Base-by-base conservation (phyloP, 352 stramenopile species). In the Pythium rishiriense region DNA sequence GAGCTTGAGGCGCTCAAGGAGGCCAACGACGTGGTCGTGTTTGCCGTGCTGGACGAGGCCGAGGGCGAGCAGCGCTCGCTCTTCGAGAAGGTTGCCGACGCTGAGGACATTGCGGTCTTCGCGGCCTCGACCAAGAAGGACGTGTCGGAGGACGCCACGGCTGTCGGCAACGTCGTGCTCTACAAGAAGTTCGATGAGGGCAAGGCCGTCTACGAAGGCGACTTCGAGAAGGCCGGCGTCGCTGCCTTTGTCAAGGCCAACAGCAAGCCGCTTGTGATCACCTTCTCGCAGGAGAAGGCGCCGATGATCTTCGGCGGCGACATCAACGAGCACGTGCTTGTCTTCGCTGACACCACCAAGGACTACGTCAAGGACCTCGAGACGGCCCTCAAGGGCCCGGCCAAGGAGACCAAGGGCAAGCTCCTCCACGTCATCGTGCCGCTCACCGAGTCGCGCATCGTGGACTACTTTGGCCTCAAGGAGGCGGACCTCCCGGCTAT, bases 381-480 rank as follows among this genome's bases (percentile, higher is more conserved):
- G 60, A 62, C 75, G 53, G 79, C 78, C 26, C 66, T 94, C 29
- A 87, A 91, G 74, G 60, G 62, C 31, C 70, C 80, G 24, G 87
- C 88, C 42, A 70, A 83, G 64, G 79, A 74, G 48, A 88, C 87
- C 78, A 94, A 94, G 85, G 89, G 91, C 69, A 91, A 97, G 70
- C 69, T 96, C 56, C 72, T 98, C 47, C 88, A 97, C 78, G 85
- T 98, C 17, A 74, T 95, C 56, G 87, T 98, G 59, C 86, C 86
- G 47, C 74, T 77, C 62, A 88, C 82, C 22, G 92, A 98, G 78
- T 83, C 82, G 41, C 90, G 90, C 48, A 91, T 98, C 29, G 73
- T 98, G 35, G 90, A 97, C 47, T 98, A 97, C 86, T 98, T 98
- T 61, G 92, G 87, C 60, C 68, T 98, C 29, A 90, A 84, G 69